Evolutionary conservation across 768 basidiomycete species (phyloP).

Genomic region (Tricholoma bakamatsutake): DNA sequence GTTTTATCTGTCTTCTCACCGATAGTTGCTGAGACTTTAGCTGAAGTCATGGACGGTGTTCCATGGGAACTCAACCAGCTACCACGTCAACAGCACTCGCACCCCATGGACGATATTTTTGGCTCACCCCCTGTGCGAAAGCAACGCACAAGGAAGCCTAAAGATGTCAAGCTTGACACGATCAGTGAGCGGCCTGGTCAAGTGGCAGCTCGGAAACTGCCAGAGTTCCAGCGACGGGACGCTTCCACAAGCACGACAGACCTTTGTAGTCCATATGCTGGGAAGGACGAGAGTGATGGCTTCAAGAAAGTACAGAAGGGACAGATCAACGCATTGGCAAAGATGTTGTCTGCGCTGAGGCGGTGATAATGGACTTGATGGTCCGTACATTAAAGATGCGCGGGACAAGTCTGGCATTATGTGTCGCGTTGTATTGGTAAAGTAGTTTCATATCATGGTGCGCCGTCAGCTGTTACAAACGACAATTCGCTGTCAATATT

Average conservation of each 20-base stretch:
- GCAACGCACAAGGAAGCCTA: slow-evolving; percentile 59
- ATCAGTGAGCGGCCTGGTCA: slow-evolving; percentile 62
- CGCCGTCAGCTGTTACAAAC: slow-evolving; percentile 21
- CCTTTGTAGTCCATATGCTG: slow-evolving; percentile 34
- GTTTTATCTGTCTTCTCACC: slow-evolving; percentile 22
- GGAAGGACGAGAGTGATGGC: slow-evolving; percentile 42
- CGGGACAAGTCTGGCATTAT: slow-evolving; percentile 31
- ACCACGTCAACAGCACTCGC: slow-evolving; percentile 58
- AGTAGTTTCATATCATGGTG: slow-evolving; percentile 41
- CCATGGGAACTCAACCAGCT: slow-evolving; percentile 70
- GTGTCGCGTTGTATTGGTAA: slow-evolving; percentile 48
- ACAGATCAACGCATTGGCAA: slow-evolving; percentile 85
- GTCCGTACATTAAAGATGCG: slow-evolving; percentile 16
- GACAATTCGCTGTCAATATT: slow-evolving; percentile 10
- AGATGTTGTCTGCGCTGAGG: slow-evolving; percentile 83
- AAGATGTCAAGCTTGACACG: slow-evolving; percentile 65
- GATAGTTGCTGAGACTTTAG: slow-evolving; percentile 8
- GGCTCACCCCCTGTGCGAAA: slow-evolving; percentile 58
- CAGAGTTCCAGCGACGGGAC: slow-evolving; percentile 48
- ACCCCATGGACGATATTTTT: slow-evolving; percentile 59
- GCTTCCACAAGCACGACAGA: slow-evolving; percentile 75
- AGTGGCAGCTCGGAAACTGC: slow-evolving; percentile 32
- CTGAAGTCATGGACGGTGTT: slow-evolving; percentile 66
- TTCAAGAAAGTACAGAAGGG: slow-evolving; percentile 81
- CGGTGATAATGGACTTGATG: slow-evolving; percentile 32